Conservation (phyloP, 352 stramenopile genomes). For the Globisporangium spiculum region DNA sequence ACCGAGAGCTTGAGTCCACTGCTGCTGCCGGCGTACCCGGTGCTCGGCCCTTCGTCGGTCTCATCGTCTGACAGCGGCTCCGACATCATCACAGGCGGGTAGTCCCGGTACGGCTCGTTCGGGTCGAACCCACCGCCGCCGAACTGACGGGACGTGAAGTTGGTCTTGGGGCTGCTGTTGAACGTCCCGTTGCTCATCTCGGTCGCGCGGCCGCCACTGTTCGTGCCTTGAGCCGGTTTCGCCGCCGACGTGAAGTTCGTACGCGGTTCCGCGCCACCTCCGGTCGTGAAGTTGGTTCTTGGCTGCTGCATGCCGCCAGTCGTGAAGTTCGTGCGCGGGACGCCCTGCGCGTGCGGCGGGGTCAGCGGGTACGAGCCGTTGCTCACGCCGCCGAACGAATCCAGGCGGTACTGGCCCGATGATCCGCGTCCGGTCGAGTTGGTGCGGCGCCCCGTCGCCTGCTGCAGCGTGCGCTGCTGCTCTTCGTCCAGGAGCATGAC, state of each 20-base stretch:
- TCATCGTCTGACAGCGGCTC: slow-evolving; percentile 16
- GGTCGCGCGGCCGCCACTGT: neutral
- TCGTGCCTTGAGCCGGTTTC: neutral
- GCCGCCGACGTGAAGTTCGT: slow-evolving; percentile 11
- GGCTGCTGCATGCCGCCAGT: slow-evolving; percentile 7
- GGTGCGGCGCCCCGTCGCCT: slow-evolving; percentile 3
- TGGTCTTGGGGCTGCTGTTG: slow-evolving; percentile 36
- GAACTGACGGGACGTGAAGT: slow-evolving; percentile 37
- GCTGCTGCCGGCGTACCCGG: slow-evolving; percentile 26
- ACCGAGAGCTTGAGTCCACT: slow-evolving; percentile 52
- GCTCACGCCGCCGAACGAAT: slow-evolving; percentile 12
- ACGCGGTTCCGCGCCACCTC: neutral
- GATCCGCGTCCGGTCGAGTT: slow-evolving; percentile 16
- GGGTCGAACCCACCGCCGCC: slow-evolving; percentile 7
- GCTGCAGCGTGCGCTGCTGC: slow-evolving; percentile 42
- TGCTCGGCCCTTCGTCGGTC: neutral
- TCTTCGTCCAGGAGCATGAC: slow-evolving; percentile 58
- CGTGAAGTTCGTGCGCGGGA: slow-evolving; percentile 29
- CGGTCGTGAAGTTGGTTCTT: slow-evolving; percentile 35
- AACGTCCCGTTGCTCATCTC: slow-evolving; percentile 14
- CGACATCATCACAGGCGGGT: slow-evolving; percentile 13
- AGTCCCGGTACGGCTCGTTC: slow-evolving; percentile 10
- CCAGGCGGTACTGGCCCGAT: neutral
- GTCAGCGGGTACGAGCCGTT: slow-evolving; percentile 25
- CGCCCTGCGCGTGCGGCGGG: slow-evolving; percentile 16